These are phyloP conservation scores for Onygena corvina DNA, from an alignment of 2,329 filamentous ascomycete species.

Conservation along the genomic window DNA sequence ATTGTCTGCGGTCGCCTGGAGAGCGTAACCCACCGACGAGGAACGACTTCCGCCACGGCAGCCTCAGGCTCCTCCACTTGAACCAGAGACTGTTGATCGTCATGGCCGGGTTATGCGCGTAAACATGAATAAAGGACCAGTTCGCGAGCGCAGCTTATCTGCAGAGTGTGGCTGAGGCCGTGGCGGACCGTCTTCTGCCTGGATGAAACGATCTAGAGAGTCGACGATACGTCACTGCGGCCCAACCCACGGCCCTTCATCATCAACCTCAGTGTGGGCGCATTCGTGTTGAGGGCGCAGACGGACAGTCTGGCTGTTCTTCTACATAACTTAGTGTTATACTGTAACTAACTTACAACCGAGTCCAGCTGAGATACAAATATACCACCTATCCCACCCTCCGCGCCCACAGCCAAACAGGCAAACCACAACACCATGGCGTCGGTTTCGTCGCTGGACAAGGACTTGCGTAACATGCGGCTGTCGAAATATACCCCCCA, in stretches of 20 bases:
- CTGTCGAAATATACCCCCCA: conserved; percentile 85
- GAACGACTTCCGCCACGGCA: conserved; percentile 51
- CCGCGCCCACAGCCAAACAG: neutral
- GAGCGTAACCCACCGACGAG: conserved; percentile 39
- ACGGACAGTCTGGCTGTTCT: neutral
- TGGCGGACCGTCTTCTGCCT: neutral
- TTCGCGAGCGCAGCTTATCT: neutral
- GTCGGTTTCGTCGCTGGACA: conserved; percentile 84
- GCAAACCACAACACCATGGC: conserved; percentile 51
- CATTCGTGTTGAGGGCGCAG: neutral
- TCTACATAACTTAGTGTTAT: no score
- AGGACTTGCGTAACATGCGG: conserved; percentile 87
- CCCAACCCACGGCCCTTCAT: neutral
- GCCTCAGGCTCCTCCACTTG: conserved; percentile 49
- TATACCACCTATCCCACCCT: neutral
- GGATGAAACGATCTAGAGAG: neutral
- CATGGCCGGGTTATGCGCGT: conserved; percentile 10
- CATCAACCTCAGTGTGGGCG: neutral
- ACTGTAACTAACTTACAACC: no score
- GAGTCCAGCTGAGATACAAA: no score
- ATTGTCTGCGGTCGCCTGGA: neutral
- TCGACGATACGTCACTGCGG: neutral
- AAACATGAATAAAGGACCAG: neutral
- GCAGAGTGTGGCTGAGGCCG: conserved; percentile 9
- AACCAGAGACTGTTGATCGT: conserved; percentile 43